Percentiles rank a stretch among this genome's conserved stretches.
Evolutionary conservation across 495 filamentous ascomycete genomes (phyloP).

Genomic region (Penicillium salamii): DNA sequence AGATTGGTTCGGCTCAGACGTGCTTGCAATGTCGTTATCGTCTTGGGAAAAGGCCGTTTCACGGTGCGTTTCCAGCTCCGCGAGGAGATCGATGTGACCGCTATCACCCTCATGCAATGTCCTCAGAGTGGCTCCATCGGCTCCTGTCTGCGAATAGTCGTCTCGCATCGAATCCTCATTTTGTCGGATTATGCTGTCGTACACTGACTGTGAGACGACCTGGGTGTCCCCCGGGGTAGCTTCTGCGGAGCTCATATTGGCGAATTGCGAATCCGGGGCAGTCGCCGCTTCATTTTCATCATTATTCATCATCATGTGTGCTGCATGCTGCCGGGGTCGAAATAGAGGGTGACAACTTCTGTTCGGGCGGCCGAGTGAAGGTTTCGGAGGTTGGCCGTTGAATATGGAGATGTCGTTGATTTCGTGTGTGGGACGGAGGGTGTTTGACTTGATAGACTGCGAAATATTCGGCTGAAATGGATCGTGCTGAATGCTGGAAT

Average conservation of each 20-base stretch:
- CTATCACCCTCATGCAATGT: constrained; percentile 46
- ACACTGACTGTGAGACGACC: constrained; percentile 51
- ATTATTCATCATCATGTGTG: constrained; percentile 6
- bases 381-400: constrained; percentile 2
- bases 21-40: constrained; percentile 38
- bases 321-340: constrained; percentile 19
- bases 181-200: constrained; percentile 42
- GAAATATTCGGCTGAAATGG: constrained; percentile 23
- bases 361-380: constrained; percentile 1
- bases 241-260: constrained; percentile 36
- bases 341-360: neutral
- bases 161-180: constrained; percentile 31
- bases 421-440: neutral
- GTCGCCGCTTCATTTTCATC: constrained; percentile 3
- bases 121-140: constrained; percentile 33
- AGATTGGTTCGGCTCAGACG: constrained; percentile 34
- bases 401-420: constrained; percentile 1
- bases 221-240: constrained; percentile 48
- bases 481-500: constrained; percentile 29
- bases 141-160: constrained; percentile 15
- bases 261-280: constrained; percentile 9
- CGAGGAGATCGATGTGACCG: constrained; percentile 49
- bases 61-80: constrained; percentile 34
- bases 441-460: constrained; percentile 9
- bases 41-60: constrained; percentile 30